Base-by-base conservation (phyloP, 2,329 filamentous ascomycete genomes). In the Microcyclospora tardicrescens region DNA sequence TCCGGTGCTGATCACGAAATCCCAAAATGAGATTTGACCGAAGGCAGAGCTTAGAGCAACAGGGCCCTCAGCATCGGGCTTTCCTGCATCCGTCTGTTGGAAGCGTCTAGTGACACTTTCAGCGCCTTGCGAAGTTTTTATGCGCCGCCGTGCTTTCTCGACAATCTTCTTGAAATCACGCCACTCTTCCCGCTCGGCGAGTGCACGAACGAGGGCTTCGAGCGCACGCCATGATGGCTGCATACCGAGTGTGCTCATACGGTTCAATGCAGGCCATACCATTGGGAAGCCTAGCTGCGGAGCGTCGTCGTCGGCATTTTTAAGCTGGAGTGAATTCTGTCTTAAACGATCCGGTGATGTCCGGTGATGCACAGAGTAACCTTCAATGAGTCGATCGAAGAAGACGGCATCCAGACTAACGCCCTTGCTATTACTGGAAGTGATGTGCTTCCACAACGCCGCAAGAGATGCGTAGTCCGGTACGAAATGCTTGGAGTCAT, bases 321-420 rank as follows among this genome's bases (percentile, higher is more conserved):
- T 10, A 15, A 6, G 10, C 10, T 48, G 30, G 6, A 10, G 6
- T 50, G 24, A 69, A 51, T 33, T 67, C 61, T 5, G 50, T 51
- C 58, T 64, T 62, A 33, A 58, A 63, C 28, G 56, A 56, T 5
- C 28, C 28, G 41, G 78, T 67, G 34, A 72, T 71, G 9, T 63
- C 59, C 41, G 40, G 35, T 57, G 54, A 32, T 52, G 40, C 10
- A 59, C 47, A 6, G 79, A 73, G 55, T 80, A 84, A 1, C 79
- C 80, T 52, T 76, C 73, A 45, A 86, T 71, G 43, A 81, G 66
- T 38, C 78, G 71, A 57, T 84, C 79, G 69, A 78, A 85, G 49
- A 86, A 75, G 16, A 73, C 60, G 42, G 68, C 65, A 53, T 81
- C 72, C 12, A 59, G 40, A 2, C 34, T 12, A 3, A 42, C 43